These are phyloP conservation scores for Sicyos baderoa DNA, from an alignment of 306 rosid genomes.

Conservation along the genomic window DNA sequence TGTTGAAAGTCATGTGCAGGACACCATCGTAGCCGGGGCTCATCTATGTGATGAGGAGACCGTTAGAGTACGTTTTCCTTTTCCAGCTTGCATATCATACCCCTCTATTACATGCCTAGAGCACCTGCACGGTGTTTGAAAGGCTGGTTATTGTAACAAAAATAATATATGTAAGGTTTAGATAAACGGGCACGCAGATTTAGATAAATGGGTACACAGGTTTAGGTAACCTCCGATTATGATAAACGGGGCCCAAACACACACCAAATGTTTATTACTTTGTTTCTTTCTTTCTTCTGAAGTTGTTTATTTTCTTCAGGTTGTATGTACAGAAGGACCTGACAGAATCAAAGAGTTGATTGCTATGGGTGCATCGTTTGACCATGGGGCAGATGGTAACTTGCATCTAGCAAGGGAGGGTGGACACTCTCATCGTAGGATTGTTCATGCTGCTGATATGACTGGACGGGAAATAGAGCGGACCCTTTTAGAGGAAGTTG, in stretches of 20 bases:
- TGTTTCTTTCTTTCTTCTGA: slow-evolving; percentile 1
- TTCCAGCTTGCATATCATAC: background rate
- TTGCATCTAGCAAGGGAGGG: slow-evolving; percentile 88
- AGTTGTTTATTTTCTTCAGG: slow-evolving; percentile 35
- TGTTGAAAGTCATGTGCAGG: slow-evolving; percentile 89
- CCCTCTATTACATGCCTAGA: no score
- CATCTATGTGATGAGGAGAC: slow-evolving; percentile 89
- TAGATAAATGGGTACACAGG: no score
- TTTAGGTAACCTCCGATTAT: no score
- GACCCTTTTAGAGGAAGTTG: slow-evolving; percentile 56
- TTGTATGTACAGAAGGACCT: slow-evolving; percentile 98
- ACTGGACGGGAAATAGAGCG: slow-evolving; percentile 92
- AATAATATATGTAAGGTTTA: no score
- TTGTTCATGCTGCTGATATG: slow-evolving; percentile 96
- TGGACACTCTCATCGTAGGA: slow-evolving; percentile 82
- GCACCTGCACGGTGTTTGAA: no score
- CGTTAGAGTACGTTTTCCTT: slow-evolving; percentile 54
- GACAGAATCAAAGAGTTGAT: slow-evolving; percentile 84
- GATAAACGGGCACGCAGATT: no score
- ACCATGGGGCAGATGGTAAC: slow-evolving; percentile 87
- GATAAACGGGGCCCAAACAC: no score
- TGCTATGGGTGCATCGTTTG: slow-evolving; percentile 89
- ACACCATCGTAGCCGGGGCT: slow-evolving; percentile 93
- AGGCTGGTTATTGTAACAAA: no score
- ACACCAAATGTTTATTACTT: no score